Percentiles rank a stretch among this genome's conserved stretches.
Conservation (phyloP, 2,329 filamentous ascomycete species). For the Ilyonectria robusta region DNA sequence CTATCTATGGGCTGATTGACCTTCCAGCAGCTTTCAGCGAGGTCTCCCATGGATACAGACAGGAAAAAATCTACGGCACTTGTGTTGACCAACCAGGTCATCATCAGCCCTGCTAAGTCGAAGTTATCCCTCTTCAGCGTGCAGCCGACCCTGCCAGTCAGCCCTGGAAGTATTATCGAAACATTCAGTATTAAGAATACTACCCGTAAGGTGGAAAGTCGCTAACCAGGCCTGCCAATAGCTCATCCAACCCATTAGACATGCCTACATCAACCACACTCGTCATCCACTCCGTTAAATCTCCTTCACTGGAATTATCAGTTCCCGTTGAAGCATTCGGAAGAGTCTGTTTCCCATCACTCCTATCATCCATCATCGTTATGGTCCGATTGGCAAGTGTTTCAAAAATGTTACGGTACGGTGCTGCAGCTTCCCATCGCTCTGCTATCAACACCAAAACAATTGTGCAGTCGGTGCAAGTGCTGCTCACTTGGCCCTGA, state of each 20-base stretch:
- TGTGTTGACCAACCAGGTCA: too few relatives aligned
- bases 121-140: too few relatives aligned
- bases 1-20: too few relatives aligned
- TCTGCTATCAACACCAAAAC: constrained; percentile 51
- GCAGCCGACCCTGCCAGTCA: too few relatives aligned
- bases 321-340: not conserved
- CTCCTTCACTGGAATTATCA: not conserved
- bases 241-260: constrained; percentile 12
- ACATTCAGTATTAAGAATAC: not conserved
- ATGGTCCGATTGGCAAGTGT: constrained; percentile 44
- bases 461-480: constrained; percentile 50
- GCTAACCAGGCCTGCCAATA: constrained; percentile 9
- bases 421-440: constrained; percentile 47
- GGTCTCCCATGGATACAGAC: too few relatives aligned
- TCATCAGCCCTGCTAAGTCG: too few relatives aligned
- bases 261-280: constrained; percentile 26
- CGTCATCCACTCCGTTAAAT: constrained; percentile 26
- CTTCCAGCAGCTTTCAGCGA: too few relatives aligned
- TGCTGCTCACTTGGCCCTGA: constrained; percentile 42
- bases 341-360: not conserved
- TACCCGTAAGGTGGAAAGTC: not conserved
- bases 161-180: too few relatives aligned
- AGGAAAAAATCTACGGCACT: too few relatives aligned
- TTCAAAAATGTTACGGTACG: constrained; percentile 54
- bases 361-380: constrained; percentile 34